phyloP scores from a whole-genome alignment of 2,329 filamentous ascomycete species.

The Claviceps capensis region DNA sequence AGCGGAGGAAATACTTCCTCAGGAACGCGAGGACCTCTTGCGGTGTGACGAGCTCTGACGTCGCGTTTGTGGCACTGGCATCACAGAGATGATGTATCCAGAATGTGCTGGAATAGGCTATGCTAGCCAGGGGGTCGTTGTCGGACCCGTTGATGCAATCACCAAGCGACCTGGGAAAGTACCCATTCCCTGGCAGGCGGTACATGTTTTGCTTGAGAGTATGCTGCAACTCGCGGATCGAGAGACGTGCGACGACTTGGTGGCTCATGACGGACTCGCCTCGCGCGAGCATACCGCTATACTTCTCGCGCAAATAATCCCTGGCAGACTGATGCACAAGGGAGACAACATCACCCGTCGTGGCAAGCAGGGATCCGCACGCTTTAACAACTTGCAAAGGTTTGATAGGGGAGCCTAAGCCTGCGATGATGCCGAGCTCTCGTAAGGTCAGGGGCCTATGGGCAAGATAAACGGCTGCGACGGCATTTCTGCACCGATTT shows the following conservation, averaged over 20 bases:
- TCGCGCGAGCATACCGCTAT: slow-evolving; percentile 15
- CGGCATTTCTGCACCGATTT: slow-evolving; percentile 3
- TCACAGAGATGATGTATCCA: slow-evolving; percentile 21
- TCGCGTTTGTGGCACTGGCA: neutral
- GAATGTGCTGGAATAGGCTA: slow-evolving; percentile 17
- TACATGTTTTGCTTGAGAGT: slow-evolving; percentile 24
- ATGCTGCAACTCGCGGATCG: slow-evolving; percentile 17
- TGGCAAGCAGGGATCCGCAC: slow-evolving; percentile 24
- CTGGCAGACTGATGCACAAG: slow-evolving; percentile 31
- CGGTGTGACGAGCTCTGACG: slow-evolving; percentile 7
- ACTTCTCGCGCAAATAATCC: slow-evolving; percentile 20
- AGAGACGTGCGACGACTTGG: slow-evolving; percentile 20
- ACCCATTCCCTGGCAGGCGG: slow-evolving; percentile 11
- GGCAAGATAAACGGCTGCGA: slow-evolving; percentile 11
- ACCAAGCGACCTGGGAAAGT: slow-evolving; percentile 11
- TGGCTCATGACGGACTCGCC: slow-evolving; percentile 14
- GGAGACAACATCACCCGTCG: slow-evolving; percentile 17
- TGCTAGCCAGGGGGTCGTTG: slow-evolving; percentile 9
- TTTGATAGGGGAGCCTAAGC: slow-evolving; percentile 8
- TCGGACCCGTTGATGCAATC: slow-evolving; percentile 4
- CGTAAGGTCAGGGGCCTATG: slow-evolving; percentile 21
- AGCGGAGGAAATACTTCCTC: slow-evolving; percentile 8
- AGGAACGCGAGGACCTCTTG: slow-evolving; percentile 11
- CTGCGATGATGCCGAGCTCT: slow-evolving; percentile 18
- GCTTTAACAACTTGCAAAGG: slow-evolving; percentile 14